Percentiles rank a stretch among this genome's conserved stretches.
These are phyloP conservation scores for Ophiocordyceps polyrhachis-furcata DNA, from an alignment of 2,329 filamentous ascomycete genomes.

Conservation along the genomic window DNA sequence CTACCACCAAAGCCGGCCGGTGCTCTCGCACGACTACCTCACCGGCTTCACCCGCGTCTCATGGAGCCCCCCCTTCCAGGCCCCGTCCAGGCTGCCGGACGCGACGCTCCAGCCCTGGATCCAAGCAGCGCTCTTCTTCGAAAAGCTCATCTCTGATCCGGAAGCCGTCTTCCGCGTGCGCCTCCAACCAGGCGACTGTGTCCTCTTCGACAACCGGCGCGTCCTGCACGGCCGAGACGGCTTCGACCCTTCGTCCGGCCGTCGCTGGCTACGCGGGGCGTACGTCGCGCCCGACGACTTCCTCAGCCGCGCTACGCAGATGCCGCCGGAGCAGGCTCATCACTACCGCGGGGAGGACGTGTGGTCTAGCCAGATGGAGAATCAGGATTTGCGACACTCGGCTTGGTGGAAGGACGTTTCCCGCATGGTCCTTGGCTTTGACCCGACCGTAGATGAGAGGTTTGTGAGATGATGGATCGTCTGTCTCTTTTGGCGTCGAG, in stretches of 20 bases:
- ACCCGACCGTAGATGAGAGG: not conserved
- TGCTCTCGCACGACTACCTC: constrained; percentile 23
- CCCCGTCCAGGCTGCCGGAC: constrained; percentile 18
- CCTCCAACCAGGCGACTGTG: constrained; percentile 67
- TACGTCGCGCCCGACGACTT: constrained; percentile 48
- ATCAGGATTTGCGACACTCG: not conserved
- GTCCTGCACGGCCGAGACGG: constrained; percentile 66
- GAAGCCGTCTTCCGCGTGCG: constrained; percentile 49
- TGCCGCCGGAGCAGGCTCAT: constrained; percentile 10
- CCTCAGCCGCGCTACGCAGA: constrained; percentile 15
- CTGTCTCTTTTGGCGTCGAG: too few relatives aligned
- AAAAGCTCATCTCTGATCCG: constrained; percentile 34
- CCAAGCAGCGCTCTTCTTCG: constrained; percentile 34
- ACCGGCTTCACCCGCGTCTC: constrained; percentile 12
- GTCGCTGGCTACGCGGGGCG: constrained; percentile 68
- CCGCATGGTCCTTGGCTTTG: not conserved
- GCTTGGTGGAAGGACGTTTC: not conserved
- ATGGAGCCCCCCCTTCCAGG: constrained; percentile 74
- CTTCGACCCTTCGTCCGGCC: constrained; percentile 45
- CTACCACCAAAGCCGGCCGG: constrained; percentile 39
- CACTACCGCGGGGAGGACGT: constrained; percentile 6
- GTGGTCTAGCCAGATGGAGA: constrained; percentile 8
- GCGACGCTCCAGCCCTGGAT: constrained; percentile 22
- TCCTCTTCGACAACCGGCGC: constrained; percentile 78
- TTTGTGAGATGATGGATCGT: not conserved